Percentiles rank a stretch among this genome's conserved stretches.
These are phyloP conservation scores for Monilinia fructicola DNA, from an alignment of 2,329 filamentous ascomycete species.

Conservation along the genomic window DNA sequence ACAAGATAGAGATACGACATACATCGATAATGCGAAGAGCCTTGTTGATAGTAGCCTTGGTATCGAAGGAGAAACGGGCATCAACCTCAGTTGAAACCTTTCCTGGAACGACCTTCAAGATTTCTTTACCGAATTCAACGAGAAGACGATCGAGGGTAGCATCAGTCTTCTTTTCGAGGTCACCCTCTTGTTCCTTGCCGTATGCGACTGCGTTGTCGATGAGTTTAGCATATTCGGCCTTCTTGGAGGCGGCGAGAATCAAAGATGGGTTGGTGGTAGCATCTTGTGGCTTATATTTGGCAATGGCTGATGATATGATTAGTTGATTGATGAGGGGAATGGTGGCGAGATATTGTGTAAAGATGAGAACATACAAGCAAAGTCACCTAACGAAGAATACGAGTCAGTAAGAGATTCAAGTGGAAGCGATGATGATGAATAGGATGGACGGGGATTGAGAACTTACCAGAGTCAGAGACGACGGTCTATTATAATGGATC, in stretches of 20 bases:
- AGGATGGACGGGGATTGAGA: slow-evolving; percentile 23
- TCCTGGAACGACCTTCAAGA: slow-evolving; percentile 93
- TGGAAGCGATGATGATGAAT: slow-evolving; percentile 13
- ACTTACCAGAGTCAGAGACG: slow-evolving; percentile 91
- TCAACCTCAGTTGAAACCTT: slow-evolving; percentile 99
- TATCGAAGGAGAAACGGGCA: slow-evolving; percentile 93
- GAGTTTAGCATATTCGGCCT: slow-evolving; percentile 89
- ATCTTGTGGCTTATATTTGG: slow-evolving; percentile 99
- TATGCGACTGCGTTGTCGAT: slow-evolving; percentile 83
- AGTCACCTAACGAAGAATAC: slow-evolving; percentile 59
- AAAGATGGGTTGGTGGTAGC: slow-evolving; percentile 99
- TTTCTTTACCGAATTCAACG: slow-evolving; percentile 97
- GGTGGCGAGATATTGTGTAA: slow-evolving; percentile 13
- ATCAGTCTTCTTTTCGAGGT: slow-evolving; percentile 81
- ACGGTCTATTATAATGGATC: slow-evolving; percentile 63
- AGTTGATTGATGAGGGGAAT: slow-evolving; percentile 1
- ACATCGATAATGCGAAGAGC: slow-evolving; percentile 96
- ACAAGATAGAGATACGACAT: slow-evolving; percentile 41
- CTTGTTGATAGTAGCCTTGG: slow-evolving; percentile 88
- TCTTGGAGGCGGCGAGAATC: slow-evolving; percentile 97
- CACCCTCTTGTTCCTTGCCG: slow-evolving; percentile 73
- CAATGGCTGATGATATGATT: slow-evolving; percentile 66
- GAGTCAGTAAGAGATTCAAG: slow-evolving; percentile 28
- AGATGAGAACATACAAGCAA: slow-evolving; percentile 62
- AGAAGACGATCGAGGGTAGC: slow-evolving; percentile 88